Base-by-base conservation (phyloP, 139 green algal species). In the Tetradesmus lagerheimii region DNA sequence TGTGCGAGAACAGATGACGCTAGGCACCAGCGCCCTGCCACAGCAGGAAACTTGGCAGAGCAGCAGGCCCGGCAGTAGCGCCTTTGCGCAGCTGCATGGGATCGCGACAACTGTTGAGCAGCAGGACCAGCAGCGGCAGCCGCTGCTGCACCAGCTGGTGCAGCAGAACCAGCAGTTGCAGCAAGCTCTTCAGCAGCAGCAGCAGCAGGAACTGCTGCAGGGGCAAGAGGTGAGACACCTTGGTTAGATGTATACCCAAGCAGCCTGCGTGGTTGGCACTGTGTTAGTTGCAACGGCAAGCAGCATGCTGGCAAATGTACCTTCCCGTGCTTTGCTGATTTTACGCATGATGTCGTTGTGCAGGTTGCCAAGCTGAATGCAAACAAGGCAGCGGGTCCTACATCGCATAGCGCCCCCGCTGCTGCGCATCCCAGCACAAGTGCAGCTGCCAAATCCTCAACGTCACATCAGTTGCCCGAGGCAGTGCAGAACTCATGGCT, bases 401-500 rank as follows among this genome's bases (percentile, higher is more conserved):
- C 45, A 38, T 4, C 41, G 2, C 35, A 45, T 4, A 47, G 5
- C n/a, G 39, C n/a, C 47, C 15, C 31, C 50, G 15, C 20, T 34
- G n/a, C 47, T 38, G 14, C 45, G 18, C 67, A 75, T 8, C 64
- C 18, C 20, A 35, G 27, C 80, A 31, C 0, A 6, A 31, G 6
- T n/a, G 4, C 62, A 62, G 11, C 64, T 57, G 25, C 38, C 15
- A 64, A 31, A 18, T 8, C 64, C 38, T 4, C 83, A 47, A 64
- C 25, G 14, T 23, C 35, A 25, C 62, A 88, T 38, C 83, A 34
- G 38, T 5, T 83, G n/a, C 71, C 85, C 37, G 85, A 83, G 18
- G 71, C 27, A 25, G 45, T 83, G 4, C 80, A 76, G n/a, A 84
- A 83, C n/a, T 89, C 85, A 27, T 89, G 85, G 85, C 85, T 89